A percentile compares a stretch with the other conserved stretches of the same genome.
Evolutionary conservation across 345 rosid species (phyloP).

Genomic region (Syzygium aqueum): DNA sequence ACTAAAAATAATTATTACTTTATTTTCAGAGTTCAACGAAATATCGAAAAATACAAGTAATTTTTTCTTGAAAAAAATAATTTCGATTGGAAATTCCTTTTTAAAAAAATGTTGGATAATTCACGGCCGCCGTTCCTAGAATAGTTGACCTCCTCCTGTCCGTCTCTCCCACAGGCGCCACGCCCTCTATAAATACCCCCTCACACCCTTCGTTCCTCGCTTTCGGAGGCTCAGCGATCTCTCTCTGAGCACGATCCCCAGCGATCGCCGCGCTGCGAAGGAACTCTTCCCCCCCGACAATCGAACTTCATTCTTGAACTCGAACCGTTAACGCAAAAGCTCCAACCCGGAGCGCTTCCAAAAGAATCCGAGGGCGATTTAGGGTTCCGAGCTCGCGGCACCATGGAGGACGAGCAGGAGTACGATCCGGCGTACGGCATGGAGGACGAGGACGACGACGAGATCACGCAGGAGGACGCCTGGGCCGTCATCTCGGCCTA

Average conservation of each 20-base stretch:
- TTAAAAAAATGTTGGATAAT: too few species aligned
- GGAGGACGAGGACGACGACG: conserved; percentile 64
- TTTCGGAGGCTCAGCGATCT: neutral
- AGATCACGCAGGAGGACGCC: conserved; percentile 88
- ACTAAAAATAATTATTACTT: too few species aligned
- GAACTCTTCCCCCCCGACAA: neutral
- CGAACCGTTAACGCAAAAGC: neutral
- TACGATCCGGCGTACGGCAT: conserved; percentile 35
- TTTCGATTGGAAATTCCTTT: too few species aligned
- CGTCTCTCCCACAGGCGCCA: neutral
- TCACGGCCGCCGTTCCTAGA: neutral
- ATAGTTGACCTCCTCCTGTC: neutral
- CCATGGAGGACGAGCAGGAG: conserved; percentile 63
- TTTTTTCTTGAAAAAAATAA: too few species aligned
- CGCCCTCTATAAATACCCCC: neutral
- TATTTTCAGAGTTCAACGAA: too few species aligned
- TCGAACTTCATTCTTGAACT: neutral
- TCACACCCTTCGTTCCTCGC: rapidly evolving
- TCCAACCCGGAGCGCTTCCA: neutral
- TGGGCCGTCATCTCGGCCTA: conserved; percentile 96
- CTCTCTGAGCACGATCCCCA: neutral
- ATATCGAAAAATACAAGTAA: too few species aligned
- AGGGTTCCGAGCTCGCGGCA: neutral
- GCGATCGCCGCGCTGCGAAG: neutral
- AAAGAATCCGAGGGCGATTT: neutral